A percentile compares a stretch with the other conserved stretches of the same genome.
These are phyloP conservation scores for Ganoderma leucocontextum DNA, from an alignment of 1,284 basidiomycete genomes.

Conservation along the genomic window DNA sequence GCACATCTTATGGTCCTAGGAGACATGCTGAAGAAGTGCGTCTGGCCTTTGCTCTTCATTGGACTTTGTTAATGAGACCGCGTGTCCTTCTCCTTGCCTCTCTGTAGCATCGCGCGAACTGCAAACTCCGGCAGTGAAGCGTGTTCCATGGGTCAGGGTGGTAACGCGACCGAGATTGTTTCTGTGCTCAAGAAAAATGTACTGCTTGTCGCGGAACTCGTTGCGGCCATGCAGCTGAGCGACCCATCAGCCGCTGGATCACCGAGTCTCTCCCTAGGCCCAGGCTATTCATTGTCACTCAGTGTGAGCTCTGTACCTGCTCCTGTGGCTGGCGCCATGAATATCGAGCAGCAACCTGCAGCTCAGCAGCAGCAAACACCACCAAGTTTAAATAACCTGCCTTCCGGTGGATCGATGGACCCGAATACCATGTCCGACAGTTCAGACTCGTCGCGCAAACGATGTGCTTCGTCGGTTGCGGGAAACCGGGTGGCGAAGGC, in stretches of 20 bases:
- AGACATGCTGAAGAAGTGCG: slow-evolving; percentile 51
- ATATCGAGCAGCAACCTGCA: slow-evolving; percentile 28
- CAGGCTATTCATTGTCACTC: slow-evolving; percentile 35
- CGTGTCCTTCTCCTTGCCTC: slow-evolving; percentile 22
- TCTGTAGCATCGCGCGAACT: slow-evolving; percentile 54
- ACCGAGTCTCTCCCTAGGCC: slow-evolving; percentile 26
- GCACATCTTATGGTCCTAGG: slow-evolving; percentile 49
- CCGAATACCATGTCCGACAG: slow-evolving; percentile 35
- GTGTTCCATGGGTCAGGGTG: slow-evolving; percentile 54
- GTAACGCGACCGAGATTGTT: slow-evolving; percentile 54
- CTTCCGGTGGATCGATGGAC: slow-evolving; percentile 37
- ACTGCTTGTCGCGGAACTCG: slow-evolving; percentile 55
- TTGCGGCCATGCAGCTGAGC: slow-evolving; percentile 53
- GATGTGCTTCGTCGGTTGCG: slow-evolving; percentile 69
- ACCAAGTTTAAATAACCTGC: slow-evolving; percentile 35
- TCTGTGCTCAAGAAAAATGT: slow-evolving; percentile 58
- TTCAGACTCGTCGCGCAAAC: slow-evolving; percentile 59
- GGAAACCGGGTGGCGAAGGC: slow-evolving; percentile 69
- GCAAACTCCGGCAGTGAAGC: slow-evolving; percentile 57
- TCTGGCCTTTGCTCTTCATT: slow-evolving; percentile 31
- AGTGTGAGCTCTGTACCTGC: slow-evolving; percentile 19
- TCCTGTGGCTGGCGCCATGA: slow-evolving; percentile 28
- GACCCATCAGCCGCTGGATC: slow-evolving; percentile 38
- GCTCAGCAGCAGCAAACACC: slow-evolving; percentile 22
- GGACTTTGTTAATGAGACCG: slow-evolving; percentile 24